Percentiles rank a stretch among this genome's conserved stretches.
Conservation (phyloP, 2,329 filamentous ascomycete genomes). For the Sclerotinia subarctica region DNA sequence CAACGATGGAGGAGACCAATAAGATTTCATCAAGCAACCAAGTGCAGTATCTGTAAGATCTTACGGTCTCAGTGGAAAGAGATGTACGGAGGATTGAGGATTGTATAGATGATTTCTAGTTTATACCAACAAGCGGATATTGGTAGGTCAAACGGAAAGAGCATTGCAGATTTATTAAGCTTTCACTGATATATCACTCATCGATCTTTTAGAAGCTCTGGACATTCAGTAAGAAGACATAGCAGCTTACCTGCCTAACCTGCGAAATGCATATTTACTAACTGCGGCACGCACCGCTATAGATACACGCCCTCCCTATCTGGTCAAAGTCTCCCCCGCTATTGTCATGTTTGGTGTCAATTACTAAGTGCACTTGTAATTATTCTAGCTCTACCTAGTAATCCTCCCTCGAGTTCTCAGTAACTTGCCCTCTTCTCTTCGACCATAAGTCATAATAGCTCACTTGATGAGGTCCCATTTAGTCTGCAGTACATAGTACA, state of each 20-base stretch:
- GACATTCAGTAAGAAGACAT: no score
- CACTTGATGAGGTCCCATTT: constrained; percentile 3
- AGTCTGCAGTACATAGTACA: no score
- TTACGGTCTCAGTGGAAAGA: not conserved
- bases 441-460: not conserved
- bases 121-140: not conserved
- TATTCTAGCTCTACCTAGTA: not conserved
- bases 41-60: no score
- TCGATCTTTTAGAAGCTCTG: not conserved
- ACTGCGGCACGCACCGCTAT: not conserved
- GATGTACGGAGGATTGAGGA: not conserved
- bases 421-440: not conserved
- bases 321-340: not conserved
- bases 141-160: not conserved
- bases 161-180: no score
- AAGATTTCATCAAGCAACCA: not conserved
- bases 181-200: not conserved
- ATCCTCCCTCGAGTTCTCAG: no score
- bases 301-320: not conserved
- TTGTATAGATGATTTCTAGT: not conserved
- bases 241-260: not conserved
- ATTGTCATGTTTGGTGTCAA: not conserved
- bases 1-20: constrained; percentile 7
- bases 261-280: not conserved
- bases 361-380: not conserved